Conservation (phyloP, 2,329 filamentous ascomycete species). For the Fusarium sp. region DNA sequence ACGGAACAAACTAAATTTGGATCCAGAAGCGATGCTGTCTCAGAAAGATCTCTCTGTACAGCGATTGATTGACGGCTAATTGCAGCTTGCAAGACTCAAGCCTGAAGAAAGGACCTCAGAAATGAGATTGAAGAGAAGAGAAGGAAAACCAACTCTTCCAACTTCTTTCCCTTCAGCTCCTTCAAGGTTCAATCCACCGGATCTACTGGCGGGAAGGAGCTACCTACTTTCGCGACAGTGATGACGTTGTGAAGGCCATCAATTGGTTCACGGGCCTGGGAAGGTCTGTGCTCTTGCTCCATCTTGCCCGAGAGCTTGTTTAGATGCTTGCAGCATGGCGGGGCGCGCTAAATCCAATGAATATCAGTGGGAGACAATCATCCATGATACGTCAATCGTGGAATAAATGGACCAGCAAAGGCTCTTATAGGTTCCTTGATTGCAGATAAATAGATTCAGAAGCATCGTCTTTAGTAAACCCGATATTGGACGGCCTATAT, state of each 20-base stretch:
- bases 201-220: constrained; percentile 30
- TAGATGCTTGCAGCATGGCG: constrained; percentile 28
- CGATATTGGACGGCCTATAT: neutral
- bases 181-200: constrained; percentile 31
- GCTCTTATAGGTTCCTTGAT: neutral
- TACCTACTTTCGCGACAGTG: constrained; percentile 27
- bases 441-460: neutral
- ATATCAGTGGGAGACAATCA: neutral
- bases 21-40: constrained; percentile 34
- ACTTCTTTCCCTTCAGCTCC: constrained; percentile 24
- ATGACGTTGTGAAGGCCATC: constrained; percentile 34
- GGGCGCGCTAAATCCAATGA: constrained; percentile 11
- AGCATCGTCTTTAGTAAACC: too few relatives aligned
- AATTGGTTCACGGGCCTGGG: constrained; percentile 28
- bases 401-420: neutral
- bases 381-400: neutral
- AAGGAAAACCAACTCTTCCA: constrained; percentile 18
- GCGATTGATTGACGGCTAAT: constrained; percentile 39
- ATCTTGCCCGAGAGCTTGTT: constrained; percentile 23
- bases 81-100: constrained; percentile 30
- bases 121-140: neutral
- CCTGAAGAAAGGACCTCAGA: constrained; percentile 7
- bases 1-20: constrained; percentile 23
- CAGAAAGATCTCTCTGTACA: constrained; percentile 26
- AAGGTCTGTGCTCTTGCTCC: constrained; percentile 29